A percentile compares a stretch with the other conserved stretches of the same genome.
phyloP scores from a whole-genome alignment of 805 yeast genomes.

The Priceomyces haplophilus region DNA sequence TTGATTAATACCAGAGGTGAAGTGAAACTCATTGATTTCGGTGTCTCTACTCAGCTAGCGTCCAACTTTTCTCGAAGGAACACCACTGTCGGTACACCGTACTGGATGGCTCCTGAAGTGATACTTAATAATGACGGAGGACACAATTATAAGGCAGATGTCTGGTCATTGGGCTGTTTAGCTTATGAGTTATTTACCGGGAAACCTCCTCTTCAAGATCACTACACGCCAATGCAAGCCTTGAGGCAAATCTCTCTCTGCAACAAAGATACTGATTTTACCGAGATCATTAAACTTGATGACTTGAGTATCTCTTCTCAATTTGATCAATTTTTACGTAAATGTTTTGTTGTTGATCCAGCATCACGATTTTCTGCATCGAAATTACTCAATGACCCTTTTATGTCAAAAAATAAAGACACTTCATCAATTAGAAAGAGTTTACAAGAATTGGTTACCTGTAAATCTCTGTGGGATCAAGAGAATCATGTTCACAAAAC shows the following conservation, averaged over 20 bases:
- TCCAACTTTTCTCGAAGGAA: slow-evolving; percentile 42
- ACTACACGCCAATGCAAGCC: slow-evolving; percentile 43
- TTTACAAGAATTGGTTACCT: slow-evolving; percentile 31
- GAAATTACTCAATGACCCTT: slow-evolving; percentile 31
- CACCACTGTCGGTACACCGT: slow-evolving; percentile 55
- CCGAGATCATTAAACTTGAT: slow-evolving; percentile 23
- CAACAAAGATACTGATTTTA: slow-evolving; percentile 27
- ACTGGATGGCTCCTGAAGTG: slow-evolving; percentile 66
- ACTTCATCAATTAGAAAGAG: slow-evolving; percentile 13
- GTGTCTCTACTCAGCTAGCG: slow-evolving; percentile 43
- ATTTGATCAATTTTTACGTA: slow-evolving; percentile 30
- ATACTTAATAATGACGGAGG: slow-evolving; percentile 58
- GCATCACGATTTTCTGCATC: slow-evolving; percentile 29
- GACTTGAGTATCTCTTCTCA: slow-evolving; percentile 19
- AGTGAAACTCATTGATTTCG: slow-evolving; percentile 45
- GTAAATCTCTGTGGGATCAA: slow-evolving; percentile 38
- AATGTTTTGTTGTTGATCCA: slow-evolving; percentile 36
- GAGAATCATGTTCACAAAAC: slow-evolving; percentile 30
- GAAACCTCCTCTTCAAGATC: slow-evolving; percentile 60
- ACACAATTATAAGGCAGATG: slow-evolving; percentile 57
- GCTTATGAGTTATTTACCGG: slow-evolving; percentile 70
- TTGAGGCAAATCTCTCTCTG: slow-evolving; percentile 37
- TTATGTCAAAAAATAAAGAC: slow-evolving; percentile 21
- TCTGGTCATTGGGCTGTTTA: slow-evolving; percentile 80
- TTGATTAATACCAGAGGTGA: slow-evolving; percentile 35